Evolutionary conservation across 1,284 basidiomycete species (phyloP).

Genomic region (Fomitopsis schrenkii): DNA sequence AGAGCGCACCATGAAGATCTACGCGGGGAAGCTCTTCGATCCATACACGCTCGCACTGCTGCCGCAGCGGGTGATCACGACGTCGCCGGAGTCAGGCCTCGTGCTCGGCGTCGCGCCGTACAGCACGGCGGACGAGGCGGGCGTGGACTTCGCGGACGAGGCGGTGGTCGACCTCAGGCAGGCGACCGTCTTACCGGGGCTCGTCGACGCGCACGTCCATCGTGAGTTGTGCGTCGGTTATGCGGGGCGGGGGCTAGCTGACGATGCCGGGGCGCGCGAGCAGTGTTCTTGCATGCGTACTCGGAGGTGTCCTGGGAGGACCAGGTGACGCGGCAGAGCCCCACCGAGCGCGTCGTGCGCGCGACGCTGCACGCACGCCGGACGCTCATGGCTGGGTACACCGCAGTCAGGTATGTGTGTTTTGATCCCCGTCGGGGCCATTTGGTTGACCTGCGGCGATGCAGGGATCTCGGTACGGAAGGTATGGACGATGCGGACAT

Average conservation of each 20-base stretch:
- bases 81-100: constrained; percentile 26
- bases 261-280: background rate
- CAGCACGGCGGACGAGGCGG: constrained; percentile 21
- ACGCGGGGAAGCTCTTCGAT: constrained; percentile 42
- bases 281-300: constrained; percentile 45
- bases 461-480: constrained; percentile 62
- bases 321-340: constrained; percentile 55
- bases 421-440: background rate
- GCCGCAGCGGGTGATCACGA: constrained; percentile 36
- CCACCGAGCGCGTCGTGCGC: constrained; percentile 30
- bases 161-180: constrained; percentile 41
- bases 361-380: constrained; percentile 57
- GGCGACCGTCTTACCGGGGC: constrained; percentile 53
- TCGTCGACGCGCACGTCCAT: constrained; percentile 65
- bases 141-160: constrained; percentile 7
- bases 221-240: constrained; percentile 32
- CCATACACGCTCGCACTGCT: constrained; percentile 30
- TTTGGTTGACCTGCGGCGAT: background rate
- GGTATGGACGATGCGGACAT: constrained; percentile 62
- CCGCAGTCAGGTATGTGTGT: constrained; percentile 45
- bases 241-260: background rate
- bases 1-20: constrained; percentile 23
- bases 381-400: constrained; percentile 64
- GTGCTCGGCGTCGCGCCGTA: constrained; percentile 16
- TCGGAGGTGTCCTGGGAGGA: constrained; percentile 56